Base-by-base conservation (phyloP, 148 eudicot genomes). In the Chenopodium quinoa region DNA sequence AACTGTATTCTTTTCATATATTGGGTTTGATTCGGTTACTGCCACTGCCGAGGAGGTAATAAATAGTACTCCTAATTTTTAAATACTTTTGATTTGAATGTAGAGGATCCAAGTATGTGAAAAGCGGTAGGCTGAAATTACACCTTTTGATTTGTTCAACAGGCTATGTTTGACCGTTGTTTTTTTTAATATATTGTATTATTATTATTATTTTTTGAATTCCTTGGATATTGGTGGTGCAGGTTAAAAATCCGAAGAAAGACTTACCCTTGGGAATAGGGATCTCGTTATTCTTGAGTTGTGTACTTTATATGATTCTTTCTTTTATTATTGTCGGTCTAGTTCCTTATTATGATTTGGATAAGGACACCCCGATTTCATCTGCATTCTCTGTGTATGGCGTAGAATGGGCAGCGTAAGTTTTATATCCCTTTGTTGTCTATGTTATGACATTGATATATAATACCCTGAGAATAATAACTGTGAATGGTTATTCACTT, bases 391-490 rank as follows among this genome's bases (percentile, higher is more conserved):
- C 93, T 76, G 82, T 82, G 69, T 86, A 90, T 46, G 93, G 91
- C 80, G 75, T 92, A 85, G 79, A 89, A 37, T 92, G 95, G 95
- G 90, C 93, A 69, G 87, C 83, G 95, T 92, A 88, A 90, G 95
- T 83, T 69, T n/a, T 19, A 48, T 78, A 76, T 62, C 31, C 23
- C 63, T 60, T 52, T 23, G 23, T 47, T 71, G 78, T 50, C 22
- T 46, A 23, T 54, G 19, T 69, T 14, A 20, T 52, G 44, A 40
- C 44, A 40, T 31, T 70, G 13, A 63, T 71, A 47, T 64, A 71
- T 80, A 81, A 14, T 73, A 67, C 70, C 56, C 16, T 68, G 75
- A 68, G 37, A 60, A 48, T 74, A 73, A 48, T 52, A 72, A 48
- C 23, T 4, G 14, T 47, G 66, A 23, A 25, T 67, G 31, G 56